These are phyloP conservation scores for Xylariales sp. DNA, from an alignment of 2,329 filamentous ascomycete genomes.

Conservation along the genomic window DNA sequence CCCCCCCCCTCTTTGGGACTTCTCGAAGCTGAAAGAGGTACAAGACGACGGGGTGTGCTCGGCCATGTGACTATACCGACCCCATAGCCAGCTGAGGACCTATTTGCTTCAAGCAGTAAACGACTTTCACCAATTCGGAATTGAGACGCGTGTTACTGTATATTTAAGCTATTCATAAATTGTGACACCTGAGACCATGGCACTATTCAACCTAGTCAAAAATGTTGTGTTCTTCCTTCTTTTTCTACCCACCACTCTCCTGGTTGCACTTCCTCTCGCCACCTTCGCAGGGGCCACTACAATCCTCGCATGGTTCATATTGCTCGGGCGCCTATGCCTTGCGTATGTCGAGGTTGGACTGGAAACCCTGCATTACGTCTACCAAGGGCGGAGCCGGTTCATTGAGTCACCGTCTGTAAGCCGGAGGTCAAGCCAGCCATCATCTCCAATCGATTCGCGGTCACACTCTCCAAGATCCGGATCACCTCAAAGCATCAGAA, in stretches of 20 bases:
- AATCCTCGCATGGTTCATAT: conserved; percentile 54
- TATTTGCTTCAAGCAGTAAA: too few relatives aligned
- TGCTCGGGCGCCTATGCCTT: conserved; percentile 55
- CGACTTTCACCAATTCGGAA: too few relatives aligned
- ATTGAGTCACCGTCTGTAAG: conserved; percentile 16
- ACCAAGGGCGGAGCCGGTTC: conserved; percentile 24
- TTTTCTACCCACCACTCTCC: too few relatives aligned
- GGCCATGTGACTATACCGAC: too few relatives aligned
- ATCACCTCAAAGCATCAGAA: conserved; percentile 12
- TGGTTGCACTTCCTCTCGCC: conserved; percentile 60
- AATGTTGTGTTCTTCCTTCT: conserved; percentile 58
- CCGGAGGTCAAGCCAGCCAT: conserved; percentile 7
- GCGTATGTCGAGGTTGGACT: conserved; percentile 61
- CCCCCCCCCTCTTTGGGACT: too few relatives aligned
- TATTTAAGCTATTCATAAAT: too few relatives aligned
- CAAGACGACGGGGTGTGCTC: too few relatives aligned
- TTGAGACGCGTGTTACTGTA: too few relatives aligned
- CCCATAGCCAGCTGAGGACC: too few relatives aligned
- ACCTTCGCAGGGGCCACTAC: conserved; percentile 62
- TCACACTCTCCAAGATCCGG: conserved; percentile 10
- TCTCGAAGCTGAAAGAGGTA: too few relatives aligned
- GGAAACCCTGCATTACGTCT: conserved; percentile 51
- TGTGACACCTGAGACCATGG: too few relatives aligned
- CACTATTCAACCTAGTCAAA: conserved; percentile 49
- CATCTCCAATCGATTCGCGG: conserved; percentile 10